These are phyloP conservation scores for Trichoderma sp. DNA, from an alignment of 2,329 filamentous ascomycete species.

Conservation along the genomic window DNA sequence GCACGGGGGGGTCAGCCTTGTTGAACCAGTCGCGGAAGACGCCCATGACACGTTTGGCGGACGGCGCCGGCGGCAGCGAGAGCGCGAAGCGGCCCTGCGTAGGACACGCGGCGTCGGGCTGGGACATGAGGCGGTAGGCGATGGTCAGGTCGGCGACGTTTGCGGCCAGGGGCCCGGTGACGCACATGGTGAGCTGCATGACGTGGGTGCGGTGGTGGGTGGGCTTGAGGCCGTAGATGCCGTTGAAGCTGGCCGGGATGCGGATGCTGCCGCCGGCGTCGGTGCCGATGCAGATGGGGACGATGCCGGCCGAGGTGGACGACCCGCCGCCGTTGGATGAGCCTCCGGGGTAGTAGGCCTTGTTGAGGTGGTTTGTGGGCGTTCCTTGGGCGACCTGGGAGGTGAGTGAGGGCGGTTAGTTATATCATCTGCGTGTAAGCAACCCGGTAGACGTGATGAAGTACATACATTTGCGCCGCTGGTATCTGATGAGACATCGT, in stretches of 20 bases:
- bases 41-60: slow-evolving; percentile 62
- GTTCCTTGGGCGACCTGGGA: slow-evolving; percentile 62
- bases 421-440: not conserved
- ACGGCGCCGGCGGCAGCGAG: slow-evolving; percentile 43
- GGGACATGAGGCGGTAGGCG: slow-evolving; percentile 76
- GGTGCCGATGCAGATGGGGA: slow-evolving; percentile 72
- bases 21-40: slow-evolving; percentile 56
- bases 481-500: slow-evolving; percentile 50
- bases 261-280: slow-evolving; percentile 75
- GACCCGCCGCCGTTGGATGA: slow-evolving; percentile 77
- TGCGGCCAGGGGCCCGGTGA: slow-evolving; percentile 71
- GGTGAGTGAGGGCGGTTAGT: not conserved
- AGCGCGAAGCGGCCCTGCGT: slow-evolving; percentile 62
- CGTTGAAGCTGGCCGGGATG: slow-evolving; percentile 72
- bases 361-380: slow-evolving; percentile 74
- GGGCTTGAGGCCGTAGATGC: slow-evolving; percentile 77
- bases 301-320: slow-evolving; percentile 63
- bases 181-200: slow-evolving; percentile 53
- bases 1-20: slow-evolving; percentile 58
- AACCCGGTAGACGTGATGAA: not conserved
- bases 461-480: slow-evolving; percentile 69
- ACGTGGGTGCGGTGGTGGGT: slow-evolving; percentile 66
- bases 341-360: slow-evolving; percentile 73
- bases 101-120: slow-evolving; percentile 62
- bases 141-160: slow-evolving; percentile 75